phyloP scores from a whole-genome alignment of 2,329 filamentous ascomycete genomes.

The Colletotrichum sp. region DNA sequence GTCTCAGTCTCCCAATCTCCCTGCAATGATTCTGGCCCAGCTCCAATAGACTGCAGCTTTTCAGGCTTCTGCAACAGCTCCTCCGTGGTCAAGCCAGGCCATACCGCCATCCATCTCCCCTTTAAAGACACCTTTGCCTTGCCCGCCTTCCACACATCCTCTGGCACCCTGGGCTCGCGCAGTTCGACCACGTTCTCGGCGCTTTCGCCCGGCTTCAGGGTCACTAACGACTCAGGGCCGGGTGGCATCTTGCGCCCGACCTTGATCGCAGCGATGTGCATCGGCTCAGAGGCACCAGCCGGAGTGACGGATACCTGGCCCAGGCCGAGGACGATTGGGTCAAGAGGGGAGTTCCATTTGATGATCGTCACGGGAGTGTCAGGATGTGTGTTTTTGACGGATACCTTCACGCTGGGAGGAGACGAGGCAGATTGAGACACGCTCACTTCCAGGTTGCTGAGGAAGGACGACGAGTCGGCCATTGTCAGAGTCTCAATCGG shows the following conservation, averaged over 20 bases:
- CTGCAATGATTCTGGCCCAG: background rate
- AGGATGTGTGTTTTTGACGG: slow-evolving; percentile 43
- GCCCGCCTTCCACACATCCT: slow-evolving; percentile 33
- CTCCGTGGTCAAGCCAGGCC: slow-evolving; percentile 24
- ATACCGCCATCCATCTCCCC: slow-evolving; percentile 44
- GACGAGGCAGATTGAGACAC: slow-evolving; percentile 37
- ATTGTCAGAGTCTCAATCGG: background rate
- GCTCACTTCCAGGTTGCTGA: background rate
- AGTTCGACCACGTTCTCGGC: slow-evolving; percentile 40
- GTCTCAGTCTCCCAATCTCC: slow-evolving; percentile 9
- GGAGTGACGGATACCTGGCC: slow-evolving; percentile 45
- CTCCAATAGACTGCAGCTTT: slow-evolving; percentile 2
- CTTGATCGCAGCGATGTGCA: slow-evolving; percentile 43
- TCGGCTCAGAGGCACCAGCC: slow-evolving; percentile 32
- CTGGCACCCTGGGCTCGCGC: slow-evolving; percentile 37
- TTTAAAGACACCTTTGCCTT: slow-evolving; percentile 37
- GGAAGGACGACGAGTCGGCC: background rate
- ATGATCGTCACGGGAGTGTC: slow-evolving; percentile 43
- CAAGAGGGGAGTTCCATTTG: slow-evolving; percentile 48
- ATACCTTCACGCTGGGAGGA: slow-evolving; percentile 39
- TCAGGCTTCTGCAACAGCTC: slow-evolving; percentile 5
- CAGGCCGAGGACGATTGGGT: slow-evolving; percentile 43
- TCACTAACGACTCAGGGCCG: slow-evolving; percentile 39
- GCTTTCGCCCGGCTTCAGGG: slow-evolving; percentile 40
- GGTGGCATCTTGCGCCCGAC: slow-evolving; percentile 47